Evolutionary conservation across 805 yeast genomes (phyloP), one percentile per base, ranked within the genome.

Genomic region (Candida taoyuanica): DNA sequence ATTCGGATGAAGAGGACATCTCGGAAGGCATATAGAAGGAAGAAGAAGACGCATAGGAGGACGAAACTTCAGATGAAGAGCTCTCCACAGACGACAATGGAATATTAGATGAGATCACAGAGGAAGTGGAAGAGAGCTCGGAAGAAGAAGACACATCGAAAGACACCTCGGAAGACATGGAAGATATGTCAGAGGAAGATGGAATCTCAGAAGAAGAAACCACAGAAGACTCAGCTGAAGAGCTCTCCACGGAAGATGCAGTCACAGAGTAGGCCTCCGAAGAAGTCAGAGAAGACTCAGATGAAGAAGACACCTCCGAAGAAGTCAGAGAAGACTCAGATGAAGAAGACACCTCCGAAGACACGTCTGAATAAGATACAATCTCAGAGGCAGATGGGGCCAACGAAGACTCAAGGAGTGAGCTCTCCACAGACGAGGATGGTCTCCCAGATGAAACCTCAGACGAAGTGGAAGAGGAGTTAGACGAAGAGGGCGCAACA

Each of bases 251-350:
- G 16, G 36, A 16, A 29, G 14, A 5, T 5, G 26, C 8, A 9
- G 21, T 18, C 20, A 34, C 18, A 7, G 45, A 30, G 5, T 24
- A 13, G 7, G 21, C 14, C 35, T 29, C 11, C 36, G 21, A 16
- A 33, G 13, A 6, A 12, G 39, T 31, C 19, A 24, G 20, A 18
- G 33, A 19, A 11, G 24, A 17, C 9, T 7, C n/a, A 7, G 13
- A 26, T 11, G 26, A 17, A 13, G 31, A 33, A 7, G 11, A 23
- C 7, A 21, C 7, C 12, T n/a, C n/a, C n/a, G 25, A 21, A 8
- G 25, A 21, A 7, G 36, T 13, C 19, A 9, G 4, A 11, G 39
- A 34, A 14, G 29, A 26, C 16, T 23, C 11, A 7, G 24, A 17
- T n/a, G 5, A 7, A 7, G 17, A 24, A 16, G 29, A 15, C 8